phyloP scores from a whole-genome alignment of 805 yeast genomes.

The Alloascoidea africana region DNA sequence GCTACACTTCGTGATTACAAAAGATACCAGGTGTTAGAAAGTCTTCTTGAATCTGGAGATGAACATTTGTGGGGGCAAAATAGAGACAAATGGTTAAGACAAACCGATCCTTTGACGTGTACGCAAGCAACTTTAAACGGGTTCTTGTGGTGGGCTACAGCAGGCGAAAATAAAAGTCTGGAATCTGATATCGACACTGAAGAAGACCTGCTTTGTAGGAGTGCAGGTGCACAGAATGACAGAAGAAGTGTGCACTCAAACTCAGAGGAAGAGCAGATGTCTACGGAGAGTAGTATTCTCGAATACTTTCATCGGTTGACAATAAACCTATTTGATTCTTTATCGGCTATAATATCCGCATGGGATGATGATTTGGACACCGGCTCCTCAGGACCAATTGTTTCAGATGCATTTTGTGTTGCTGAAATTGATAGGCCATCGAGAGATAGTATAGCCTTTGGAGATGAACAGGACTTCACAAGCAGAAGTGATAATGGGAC shows the following conservation, averaged over 20 bases:
- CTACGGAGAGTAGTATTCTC: conserved; percentile 10
- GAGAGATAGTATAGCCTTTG: no score
- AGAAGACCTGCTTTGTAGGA: no score
- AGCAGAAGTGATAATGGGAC: background rate
- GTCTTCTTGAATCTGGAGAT: background rate
- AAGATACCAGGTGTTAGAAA: conserved; percentile 1
- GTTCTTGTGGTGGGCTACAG: conserved; percentile 78
- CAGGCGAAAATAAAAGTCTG: conserved; percentile 41
- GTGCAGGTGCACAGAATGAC: background rate
- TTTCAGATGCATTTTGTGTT: no score
- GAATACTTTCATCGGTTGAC: conserved; percentile 12
- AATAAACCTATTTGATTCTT: conserved; percentile 10
- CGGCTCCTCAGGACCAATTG: background rate
- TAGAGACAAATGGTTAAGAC: conserved; percentile 1
- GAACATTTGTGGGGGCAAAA: no score
- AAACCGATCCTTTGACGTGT: conserved; percentile 37
- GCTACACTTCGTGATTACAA: background rate
- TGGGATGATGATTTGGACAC: conserved; percentile 3
- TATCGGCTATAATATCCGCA: conserved; percentile 5
- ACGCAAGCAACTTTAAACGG: conserved; percentile 51
- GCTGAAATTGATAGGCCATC: no score
- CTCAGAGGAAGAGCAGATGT: conserved; percentile 5
- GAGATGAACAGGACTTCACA: background rate
- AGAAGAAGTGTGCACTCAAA: background rate
- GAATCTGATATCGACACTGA: conserved; percentile 26